Evolutionary conservation across 2,329 filamentous ascomycete genomes (phyloP), one percentile per base, ranked within the genome.

Genomic region (Penicillium sp.): DNA sequence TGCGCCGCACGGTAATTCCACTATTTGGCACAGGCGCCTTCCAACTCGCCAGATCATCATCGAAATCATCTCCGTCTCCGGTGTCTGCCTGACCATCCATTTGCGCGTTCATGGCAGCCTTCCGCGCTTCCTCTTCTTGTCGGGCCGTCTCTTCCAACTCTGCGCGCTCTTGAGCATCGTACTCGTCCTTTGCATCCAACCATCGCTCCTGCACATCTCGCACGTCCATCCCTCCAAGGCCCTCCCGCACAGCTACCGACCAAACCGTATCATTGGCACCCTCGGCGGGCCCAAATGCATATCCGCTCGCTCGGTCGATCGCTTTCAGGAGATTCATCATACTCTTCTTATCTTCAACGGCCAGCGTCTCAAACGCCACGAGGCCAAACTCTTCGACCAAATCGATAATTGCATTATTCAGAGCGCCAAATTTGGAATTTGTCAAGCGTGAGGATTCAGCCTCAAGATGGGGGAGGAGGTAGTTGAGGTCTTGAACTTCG

Each of bases 231-330:
- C 83, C 81, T 49, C 79, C 78, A 57, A 78, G 73, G 2, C 79
- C 78, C 53, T 84, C 79, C 48, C 90, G 82, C 82, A 97, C 95
- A 3, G 93, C 89, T 39, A 97, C 84, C 63, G 94, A 88, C 93
- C 93, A 98, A n/a, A 98, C 82, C 5, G 86, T 90, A 66, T 98
- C 91, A 59, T 97, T 96, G 39, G 90, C 88, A 2, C 90, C 91
- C 66, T 96, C 89, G 0, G 89, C 86, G 4, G 85, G 80, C 0
- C 90, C 90, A 72, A 98, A 96, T 1, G 90, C 86, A 70, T 97
- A 97, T 0, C 93, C 93, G 8, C 88, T 85, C 0, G 93, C 91
- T 37, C 93, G 81, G 67, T 98, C 93, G 62, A 98, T 90, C 1
- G 91, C 85, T 39, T 86, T 83, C 44, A 98, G 74, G 4, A 98